Conservation (phyloP, 345 rosid species). For the Draba incana region DNA sequence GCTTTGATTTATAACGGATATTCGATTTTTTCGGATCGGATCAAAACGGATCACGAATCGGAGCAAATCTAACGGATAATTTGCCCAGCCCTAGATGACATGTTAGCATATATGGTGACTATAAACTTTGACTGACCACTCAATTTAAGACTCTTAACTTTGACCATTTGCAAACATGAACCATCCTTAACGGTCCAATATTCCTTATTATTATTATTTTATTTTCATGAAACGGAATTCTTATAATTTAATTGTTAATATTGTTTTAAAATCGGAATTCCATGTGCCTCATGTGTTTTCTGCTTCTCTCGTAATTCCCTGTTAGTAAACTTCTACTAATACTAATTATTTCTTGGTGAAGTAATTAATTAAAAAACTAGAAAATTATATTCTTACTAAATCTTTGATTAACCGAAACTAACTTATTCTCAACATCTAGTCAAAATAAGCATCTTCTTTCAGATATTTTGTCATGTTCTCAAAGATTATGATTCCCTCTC, state of each 20-base stretch:
- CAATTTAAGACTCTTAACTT: conserved; percentile 19
- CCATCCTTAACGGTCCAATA: conserved; percentile 36
- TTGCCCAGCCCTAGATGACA: too few species aligned
- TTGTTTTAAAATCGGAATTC: conserved; percentile 14
- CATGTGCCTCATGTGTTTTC: conserved; percentile 47
- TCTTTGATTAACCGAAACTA: conserved; percentile 24
- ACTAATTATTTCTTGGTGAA: conserved; percentile 27
- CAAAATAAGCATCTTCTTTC: conserved; percentile 36
- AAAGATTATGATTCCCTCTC: conserved; percentile 31
- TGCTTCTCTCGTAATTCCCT: conserved; percentile 24
- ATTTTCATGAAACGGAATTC: conserved; percentile 23
- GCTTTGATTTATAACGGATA: too few species aligned
- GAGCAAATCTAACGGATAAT: too few species aligned
- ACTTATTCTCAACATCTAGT: conserved; percentile 38
- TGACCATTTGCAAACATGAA: conserved; percentile 40
- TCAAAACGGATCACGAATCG: too few species aligned
- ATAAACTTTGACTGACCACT: conserved; percentile 33
- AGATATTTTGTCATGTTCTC: conserved; percentile 43
- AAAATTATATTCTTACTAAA: conserved; percentile 32
- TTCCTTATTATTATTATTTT: conserved; percentile 24
- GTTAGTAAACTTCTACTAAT: conserved; percentile 7
- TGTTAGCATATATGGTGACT: conserved; percentile 21
- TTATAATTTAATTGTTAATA: not conserved
- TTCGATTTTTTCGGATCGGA: too few species aligned
- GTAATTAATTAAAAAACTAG: conserved; percentile 9